Percentiles rank a stretch among this genome's conserved stretches.
Evolutionary conservation across 2,329 filamentous ascomycete genomes (phyloP).

Genomic region (Nigrospora sphaerica): DNA sequence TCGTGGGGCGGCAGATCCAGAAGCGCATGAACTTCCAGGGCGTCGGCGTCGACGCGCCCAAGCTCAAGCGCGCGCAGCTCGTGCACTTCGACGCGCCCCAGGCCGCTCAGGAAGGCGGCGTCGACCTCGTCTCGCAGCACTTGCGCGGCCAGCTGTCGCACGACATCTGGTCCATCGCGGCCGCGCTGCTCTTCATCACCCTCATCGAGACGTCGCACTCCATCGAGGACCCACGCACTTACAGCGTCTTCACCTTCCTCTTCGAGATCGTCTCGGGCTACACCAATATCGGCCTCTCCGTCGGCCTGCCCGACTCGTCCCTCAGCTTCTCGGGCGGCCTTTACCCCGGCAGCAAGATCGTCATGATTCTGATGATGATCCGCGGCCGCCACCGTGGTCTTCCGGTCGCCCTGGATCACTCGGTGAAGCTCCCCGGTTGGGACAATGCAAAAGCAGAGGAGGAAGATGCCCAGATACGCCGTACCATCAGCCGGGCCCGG

Average conservation of each 20-base stretch:
- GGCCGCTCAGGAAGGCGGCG: slow-evolving; percentile 1
- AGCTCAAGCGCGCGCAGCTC: slow-evolving; percentile 8
- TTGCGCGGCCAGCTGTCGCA: slow-evolving; percentile 90
- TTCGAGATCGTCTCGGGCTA: slow-evolving; percentile 90
- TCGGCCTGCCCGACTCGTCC: slow-evolving; percentile 72
- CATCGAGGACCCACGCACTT: slow-evolving; percentile 58
- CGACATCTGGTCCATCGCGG: slow-evolving; percentile 93
- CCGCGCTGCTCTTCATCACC: slow-evolving; percentile 86
- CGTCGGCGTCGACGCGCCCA: slow-evolving; percentile 7
- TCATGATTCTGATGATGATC: slow-evolving; percentile 63
- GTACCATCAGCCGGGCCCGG: not conserved
- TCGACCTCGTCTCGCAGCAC: slow-evolving; percentile 38
- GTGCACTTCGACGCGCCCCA: slow-evolving; percentile 5
- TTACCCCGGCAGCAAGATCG: slow-evolving; percentile 60
- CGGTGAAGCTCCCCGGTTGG: slow-evolving; percentile 4
- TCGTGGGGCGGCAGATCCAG: slow-evolving; percentile 7
- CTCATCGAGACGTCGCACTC: slow-evolving; percentile 70
- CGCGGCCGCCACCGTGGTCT: slow-evolving; percentile 62
- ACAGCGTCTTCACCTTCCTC: slow-evolving; percentile 58
- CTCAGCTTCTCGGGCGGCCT: slow-evolving; percentile 81
- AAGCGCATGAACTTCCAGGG: slow-evolving; percentile 14
- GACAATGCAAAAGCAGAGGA: slow-evolving; percentile 2
- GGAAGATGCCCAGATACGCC: slow-evolving; percentile 3
- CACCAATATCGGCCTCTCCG: slow-evolving; percentile 84
- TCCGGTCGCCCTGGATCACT: slow-evolving; percentile 54